Evolutionary conservation across 2,329 filamentous ascomycete genomes (phyloP).

Genomic region (Huntiella abstrusa): DNA sequence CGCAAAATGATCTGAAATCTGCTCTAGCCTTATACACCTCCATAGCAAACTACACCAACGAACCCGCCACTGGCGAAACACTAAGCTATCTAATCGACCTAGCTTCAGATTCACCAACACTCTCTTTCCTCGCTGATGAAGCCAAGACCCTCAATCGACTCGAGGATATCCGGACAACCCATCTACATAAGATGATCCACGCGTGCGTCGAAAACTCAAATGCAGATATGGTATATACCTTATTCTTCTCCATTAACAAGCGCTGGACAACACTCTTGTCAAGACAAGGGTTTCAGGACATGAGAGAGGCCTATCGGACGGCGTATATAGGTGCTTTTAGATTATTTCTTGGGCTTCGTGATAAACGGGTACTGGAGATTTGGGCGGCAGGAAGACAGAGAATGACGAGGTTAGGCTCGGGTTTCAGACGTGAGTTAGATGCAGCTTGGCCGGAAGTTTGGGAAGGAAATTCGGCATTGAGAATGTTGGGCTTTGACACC

Average conservation of each 20-base stretch:
- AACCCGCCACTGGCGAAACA: constrained; percentile 12
- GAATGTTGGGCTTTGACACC: too few relatives aligned
- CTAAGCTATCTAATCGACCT: constrained; percentile 8
- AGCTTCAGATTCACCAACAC: not conserved
- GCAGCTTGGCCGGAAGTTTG: constrained; percentile 7
- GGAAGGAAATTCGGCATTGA: not conserved
- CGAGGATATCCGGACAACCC: constrained; percentile 6
- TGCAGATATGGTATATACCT: constrained; percentile 18
- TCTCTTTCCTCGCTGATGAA: constrained; percentile 9
- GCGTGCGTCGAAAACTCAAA: constrained; percentile 17
- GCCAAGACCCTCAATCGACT: constrained; percentile 2
- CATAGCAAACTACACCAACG: constrained; percentile 12
- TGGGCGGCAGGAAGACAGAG: constrained; percentile 2
- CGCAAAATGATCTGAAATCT: constrained; percentile 8
- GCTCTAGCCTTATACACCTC: constrained; percentile 12
- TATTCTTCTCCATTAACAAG: constrained; percentile 4
- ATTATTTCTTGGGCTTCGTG: not conserved
- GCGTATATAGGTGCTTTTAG: constrained; percentile 12
- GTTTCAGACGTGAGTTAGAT: constrained; percentile 8
- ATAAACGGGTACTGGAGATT: constrained; percentile 1
- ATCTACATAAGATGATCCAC: constrained; percentile 15
- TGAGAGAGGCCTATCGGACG: constrained; percentile 9
- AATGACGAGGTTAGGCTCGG: constrained; percentile 5
- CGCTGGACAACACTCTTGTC: constrained; percentile 3
- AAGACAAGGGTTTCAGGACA: constrained; percentile 3